Conservation (phyloP, 1,284 basidiomycete species). For the Phylloboletellus chloephorus region DNA sequence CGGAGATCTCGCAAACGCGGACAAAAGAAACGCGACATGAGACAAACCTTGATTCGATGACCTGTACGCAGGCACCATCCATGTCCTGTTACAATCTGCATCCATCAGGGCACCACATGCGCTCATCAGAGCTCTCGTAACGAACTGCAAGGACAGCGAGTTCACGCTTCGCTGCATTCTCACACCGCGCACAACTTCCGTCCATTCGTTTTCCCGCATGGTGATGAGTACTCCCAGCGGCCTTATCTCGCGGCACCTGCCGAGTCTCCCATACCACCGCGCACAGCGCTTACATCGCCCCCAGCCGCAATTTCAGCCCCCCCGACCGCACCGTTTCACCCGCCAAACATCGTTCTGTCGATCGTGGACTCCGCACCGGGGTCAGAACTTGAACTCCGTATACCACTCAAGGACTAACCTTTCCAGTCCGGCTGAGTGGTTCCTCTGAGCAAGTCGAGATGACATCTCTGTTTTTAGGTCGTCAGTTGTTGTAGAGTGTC, state of each 20-base stretch:
- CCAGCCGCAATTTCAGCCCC: too few species aligned
- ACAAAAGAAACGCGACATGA: conserved; percentile 32
- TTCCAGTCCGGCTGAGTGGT: background rate
- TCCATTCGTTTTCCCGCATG: conserved; percentile 14
- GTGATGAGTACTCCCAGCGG: conserved; percentile 7
- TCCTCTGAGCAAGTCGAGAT: background rate
- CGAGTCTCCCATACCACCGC: conserved; percentile 1
- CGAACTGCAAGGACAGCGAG: conserved; percentile 14
- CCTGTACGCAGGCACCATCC: conserved; percentile 25
- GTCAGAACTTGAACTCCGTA: background rate
- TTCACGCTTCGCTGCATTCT: conserved; percentile 25
- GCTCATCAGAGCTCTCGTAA: conserved; percentile 14
- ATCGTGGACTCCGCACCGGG: background rate
- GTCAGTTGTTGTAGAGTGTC: background rate
- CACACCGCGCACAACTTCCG: conserved; percentile 19
- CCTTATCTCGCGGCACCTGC: conserved; percentile 14
- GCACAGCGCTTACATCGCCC: background rate
- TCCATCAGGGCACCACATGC: conserved; percentile 13
- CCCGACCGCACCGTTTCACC: too few species aligned
- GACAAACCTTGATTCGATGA: conserved; percentile 30
- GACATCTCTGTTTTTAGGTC: background rate
- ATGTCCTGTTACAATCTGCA: conserved; percentile 7
- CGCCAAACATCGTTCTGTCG: background rate
- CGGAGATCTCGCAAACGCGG: conserved; percentile 24
- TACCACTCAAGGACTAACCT: background rate